Percentiles rank a stretch among this genome's conserved stretches.
These are phyloP conservation scores for Beauveria scarabaeidicola DNA, from an alignment of 2,329 filamentous ascomycete genomes.

Conservation along the genomic window DNA sequence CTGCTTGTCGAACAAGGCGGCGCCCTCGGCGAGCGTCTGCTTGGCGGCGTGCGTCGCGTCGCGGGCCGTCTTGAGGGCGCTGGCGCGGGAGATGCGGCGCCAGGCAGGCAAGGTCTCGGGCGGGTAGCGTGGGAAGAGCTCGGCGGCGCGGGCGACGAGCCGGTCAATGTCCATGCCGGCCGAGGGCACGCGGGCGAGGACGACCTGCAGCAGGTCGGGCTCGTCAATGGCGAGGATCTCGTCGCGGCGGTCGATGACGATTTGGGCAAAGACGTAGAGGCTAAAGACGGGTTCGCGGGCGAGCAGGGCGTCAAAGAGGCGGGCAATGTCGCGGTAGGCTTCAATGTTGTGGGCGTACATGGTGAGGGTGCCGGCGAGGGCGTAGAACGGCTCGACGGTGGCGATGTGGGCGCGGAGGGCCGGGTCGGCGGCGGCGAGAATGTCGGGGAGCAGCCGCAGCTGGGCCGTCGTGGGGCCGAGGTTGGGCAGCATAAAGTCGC, in stretches of 20 bases:
- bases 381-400: slow-evolving; percentile 78
- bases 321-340: slow-evolving; percentile 77
- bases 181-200: slow-evolving; percentile 72
- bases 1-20: slow-evolving; percentile 61
- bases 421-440: slow-evolving; percentile 65
- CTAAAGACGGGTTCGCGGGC: slow-evolving; percentile 80
- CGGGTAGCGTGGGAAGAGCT: slow-evolving; percentile 57
- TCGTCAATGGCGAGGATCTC: slow-evolving; percentile 91
- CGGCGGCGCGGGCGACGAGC: slow-evolving; percentile 58
- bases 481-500: slow-evolving; percentile 94
- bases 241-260: slow-evolving; percentile 68
- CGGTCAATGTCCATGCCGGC: slow-evolving; percentile 70
- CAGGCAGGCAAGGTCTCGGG: slow-evolving; percentile 66
- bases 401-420: slow-evolving; percentile 67
- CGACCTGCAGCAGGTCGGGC: slow-evolving; percentile 84
- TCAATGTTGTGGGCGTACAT: slow-evolving; percentile 96
- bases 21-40: slow-evolving; percentile 58
- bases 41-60: slow-evolving; percentile 37
- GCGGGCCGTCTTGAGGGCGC: slow-evolving; percentile 77
- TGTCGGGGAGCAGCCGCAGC: slow-evolving; percentile 76
- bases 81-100: slow-evolving; percentile 62
- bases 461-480: slow-evolving; percentile 75
- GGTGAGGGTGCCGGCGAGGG: slow-evolving; percentile 84
- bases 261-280: slow-evolving; percentile 86
- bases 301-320: slow-evolving; percentile 86